phyloP scores from a whole-genome alignment of 2,329 filamentous ascomycete genomes.

The Apiospora sp. region DNA sequence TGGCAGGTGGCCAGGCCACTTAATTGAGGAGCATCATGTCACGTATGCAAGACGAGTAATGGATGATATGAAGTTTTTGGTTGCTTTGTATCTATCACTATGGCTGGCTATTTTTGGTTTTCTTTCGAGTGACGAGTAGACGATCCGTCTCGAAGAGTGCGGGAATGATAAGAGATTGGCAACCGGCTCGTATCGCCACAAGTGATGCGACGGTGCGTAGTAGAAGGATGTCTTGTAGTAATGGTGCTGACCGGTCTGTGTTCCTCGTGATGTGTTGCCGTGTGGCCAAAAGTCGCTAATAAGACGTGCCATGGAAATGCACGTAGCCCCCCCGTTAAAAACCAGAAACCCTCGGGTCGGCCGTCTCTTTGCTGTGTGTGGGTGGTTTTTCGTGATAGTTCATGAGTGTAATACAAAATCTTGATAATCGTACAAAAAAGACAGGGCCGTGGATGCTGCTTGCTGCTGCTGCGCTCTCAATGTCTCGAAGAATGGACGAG shows the following conservation, averaged over 20 bases:
- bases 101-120: neutral
- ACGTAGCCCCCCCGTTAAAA: neutral
- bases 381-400: slow-evolving; percentile 27
- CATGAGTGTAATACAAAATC: slow-evolving; percentile 26
- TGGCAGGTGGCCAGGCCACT: neutral
- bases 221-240: neutral
- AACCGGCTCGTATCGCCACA: neutral
- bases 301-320: slow-evolving; percentile 6
- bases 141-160: neutral
- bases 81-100: slow-evolving; percentile 12
- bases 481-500: neutral
- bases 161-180: neutral
- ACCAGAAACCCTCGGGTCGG: neutral
- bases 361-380: neutral
- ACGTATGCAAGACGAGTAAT: neutral
- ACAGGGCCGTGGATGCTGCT: neutral
- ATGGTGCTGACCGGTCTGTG: neutral
- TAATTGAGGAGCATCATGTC: neutral
- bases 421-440: slow-evolving; percentile 28
- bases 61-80: neutral
- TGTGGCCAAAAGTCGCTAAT: neutral
- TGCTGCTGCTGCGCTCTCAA: neutral
- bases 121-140: neutral
- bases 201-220: neutral
- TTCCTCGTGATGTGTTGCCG: neutral